Evolutionary conservation across 2,329 filamentous ascomycete species (phyloP).

Genomic region (Fusarium metavorans): DNA sequence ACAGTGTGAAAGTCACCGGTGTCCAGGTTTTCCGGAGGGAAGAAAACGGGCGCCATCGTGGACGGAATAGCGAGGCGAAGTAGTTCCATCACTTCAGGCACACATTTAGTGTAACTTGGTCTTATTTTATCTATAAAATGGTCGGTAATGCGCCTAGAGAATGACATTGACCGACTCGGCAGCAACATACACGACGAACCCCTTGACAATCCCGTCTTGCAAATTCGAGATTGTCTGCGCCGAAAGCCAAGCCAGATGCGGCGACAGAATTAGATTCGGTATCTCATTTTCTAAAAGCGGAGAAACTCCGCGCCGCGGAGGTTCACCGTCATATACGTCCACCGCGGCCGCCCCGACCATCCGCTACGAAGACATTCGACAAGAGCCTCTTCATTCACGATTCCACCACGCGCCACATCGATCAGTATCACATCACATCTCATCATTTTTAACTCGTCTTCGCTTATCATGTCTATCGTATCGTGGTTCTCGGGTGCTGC

Average conservation of each 20-base stretch:
- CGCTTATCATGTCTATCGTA: background rate
- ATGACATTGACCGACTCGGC: background rate
- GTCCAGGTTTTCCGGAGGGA: background rate
- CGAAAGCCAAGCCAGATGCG: background rate
- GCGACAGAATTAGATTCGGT: background rate
- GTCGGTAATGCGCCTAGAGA: background rate
- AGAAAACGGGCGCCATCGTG: background rate
- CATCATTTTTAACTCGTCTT: background rate
- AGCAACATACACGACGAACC: background rate
- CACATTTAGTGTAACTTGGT: background rate
- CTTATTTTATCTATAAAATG: background rate
- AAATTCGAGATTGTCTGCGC: background rate
- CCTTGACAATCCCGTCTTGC: background rate
- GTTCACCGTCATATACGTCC: background rate
- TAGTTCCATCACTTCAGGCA: background rate
- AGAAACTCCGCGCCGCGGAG: background rate
- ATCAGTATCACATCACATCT: background rate
- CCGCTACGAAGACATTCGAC: background rate
- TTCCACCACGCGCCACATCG: background rate
- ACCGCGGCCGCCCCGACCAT: background rate
- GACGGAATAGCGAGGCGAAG: no score
- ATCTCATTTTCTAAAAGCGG: background rate
- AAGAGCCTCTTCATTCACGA: background rate
- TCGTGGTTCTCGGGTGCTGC: background rate
- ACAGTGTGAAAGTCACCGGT: background rate